A percentile compares a stretch with the other conserved stretches of the same genome.
phyloP scores from a whole-genome alignment of 1,139 yeast species.

The Waltiozyma sp. region DNA sequence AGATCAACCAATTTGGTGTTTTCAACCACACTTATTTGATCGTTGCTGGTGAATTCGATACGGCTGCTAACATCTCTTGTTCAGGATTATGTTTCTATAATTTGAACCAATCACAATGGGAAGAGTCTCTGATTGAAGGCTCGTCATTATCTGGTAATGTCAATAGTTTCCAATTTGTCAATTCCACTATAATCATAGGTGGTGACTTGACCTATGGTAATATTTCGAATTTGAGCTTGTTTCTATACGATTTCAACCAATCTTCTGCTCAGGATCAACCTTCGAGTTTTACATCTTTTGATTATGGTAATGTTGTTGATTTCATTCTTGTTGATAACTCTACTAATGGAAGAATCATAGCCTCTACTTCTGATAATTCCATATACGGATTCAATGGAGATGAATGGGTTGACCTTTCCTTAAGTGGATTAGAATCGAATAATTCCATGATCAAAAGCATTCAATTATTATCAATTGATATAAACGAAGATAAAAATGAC shows the following conservation, averaged over 20 bases:
- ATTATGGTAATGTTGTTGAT: constrained; percentile 30
- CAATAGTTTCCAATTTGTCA: constrained; percentile 41
- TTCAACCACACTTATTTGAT: constrained; percentile 33
- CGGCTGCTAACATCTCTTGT: constrained; percentile 43
- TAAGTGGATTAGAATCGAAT: constrained; percentile 3
- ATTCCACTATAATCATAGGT: constrained; percentile 40
- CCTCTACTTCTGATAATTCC: constrained; percentile 37
- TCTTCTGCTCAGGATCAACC: constrained; percentile 8
- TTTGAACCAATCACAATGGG: constrained; percentile 45
- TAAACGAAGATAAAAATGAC: constrained; percentile 20
- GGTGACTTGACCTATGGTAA: constrained; percentile 45
- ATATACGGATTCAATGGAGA: constrained; percentile 41
- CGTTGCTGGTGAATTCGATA: constrained; percentile 68
- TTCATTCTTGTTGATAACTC: constrained; percentile 41
- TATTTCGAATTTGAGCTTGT: constrained; percentile 27
- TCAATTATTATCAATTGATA: constrained; percentile 19
- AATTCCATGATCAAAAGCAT: constrained; percentile 21
- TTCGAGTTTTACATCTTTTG: constrained; percentile 19
- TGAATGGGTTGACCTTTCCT: constrained; percentile 28
- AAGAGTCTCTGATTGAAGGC: constrained; percentile 25
- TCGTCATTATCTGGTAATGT: constrained; percentile 42
- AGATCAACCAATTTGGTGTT: constrained; percentile 42
- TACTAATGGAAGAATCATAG: constrained; percentile 40
- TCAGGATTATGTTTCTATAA: constrained; percentile 60
- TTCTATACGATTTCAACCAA: constrained; percentile 40